These are phyloP conservation scores for Corrigiola litoralis DNA, from an alignment of 179 eudicot species.

Conservation along the genomic window DNA sequence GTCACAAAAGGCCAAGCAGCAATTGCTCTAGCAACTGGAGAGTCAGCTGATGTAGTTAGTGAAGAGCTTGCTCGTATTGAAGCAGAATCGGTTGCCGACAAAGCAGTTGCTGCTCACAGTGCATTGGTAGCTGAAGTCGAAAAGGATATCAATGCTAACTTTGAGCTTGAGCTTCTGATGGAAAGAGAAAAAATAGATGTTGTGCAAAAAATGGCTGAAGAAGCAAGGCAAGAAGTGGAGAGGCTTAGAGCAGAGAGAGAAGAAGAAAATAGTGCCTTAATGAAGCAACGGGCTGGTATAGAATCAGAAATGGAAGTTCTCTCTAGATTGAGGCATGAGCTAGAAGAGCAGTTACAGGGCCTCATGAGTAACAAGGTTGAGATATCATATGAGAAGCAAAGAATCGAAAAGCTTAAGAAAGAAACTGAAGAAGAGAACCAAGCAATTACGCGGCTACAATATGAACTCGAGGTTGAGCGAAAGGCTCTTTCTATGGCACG, in stretches of 20 bases:
- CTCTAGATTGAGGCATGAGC: conserved; percentile 70
- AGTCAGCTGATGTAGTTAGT: conserved; percentile 73
- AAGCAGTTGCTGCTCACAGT: conserved; percentile 84
- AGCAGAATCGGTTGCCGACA: conserved; percentile 93
- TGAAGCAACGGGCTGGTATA: conserved; percentile 86
- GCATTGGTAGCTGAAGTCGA: conserved; percentile 92
- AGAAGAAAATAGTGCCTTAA: conserved; percentile 52
- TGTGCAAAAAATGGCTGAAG: conserved; percentile 78
- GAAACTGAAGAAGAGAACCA: conserved; percentile 76
- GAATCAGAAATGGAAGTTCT: conserved; percentile 95
- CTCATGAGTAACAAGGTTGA: conserved; percentile 73
- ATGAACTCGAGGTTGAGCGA: conserved; percentile 90
- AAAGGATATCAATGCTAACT: conserved; percentile 77
- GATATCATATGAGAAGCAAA: conserved; percentile 80
- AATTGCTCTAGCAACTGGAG: conserved; percentile 88
- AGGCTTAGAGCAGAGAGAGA: conserved; percentile 64
- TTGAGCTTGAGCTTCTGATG: conserved; percentile 62
- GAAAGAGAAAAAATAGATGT: conserved; percentile 79
- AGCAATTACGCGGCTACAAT: conserved; percentile 67
- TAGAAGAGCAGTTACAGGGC: conserved; percentile 81
- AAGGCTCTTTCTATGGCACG: conserved; percentile 98
- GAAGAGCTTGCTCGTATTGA: conserved; percentile 97
- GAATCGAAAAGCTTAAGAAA: conserved; percentile 64
- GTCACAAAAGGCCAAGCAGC: conserved; percentile 99
- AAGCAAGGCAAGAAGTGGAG: conserved; percentile 71